Evolutionary conservation across 331 rosid species (phyloP).

Genomic region (Dryas integrifolia): DNA sequence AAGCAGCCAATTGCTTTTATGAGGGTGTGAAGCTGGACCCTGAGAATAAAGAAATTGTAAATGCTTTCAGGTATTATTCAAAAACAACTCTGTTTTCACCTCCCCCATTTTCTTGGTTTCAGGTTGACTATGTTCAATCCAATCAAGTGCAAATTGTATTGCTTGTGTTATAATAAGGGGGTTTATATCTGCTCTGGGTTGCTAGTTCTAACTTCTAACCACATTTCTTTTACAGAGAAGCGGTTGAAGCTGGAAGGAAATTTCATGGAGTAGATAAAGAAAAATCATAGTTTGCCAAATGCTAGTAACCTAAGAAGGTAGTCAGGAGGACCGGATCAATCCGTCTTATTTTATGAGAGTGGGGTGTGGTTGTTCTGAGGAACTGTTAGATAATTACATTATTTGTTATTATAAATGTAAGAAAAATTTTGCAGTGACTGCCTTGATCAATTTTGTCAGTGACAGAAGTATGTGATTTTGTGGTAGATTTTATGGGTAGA

Average conservation of each 20-base stretch:
- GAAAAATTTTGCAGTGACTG: background rate
- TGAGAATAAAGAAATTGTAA: conserved; percentile 71
- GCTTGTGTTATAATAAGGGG: background rate
- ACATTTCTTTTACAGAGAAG: conserved; percentile 61
- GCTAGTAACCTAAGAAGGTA: background rate
- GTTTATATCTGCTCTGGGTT: background rate
- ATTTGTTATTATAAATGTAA: background rate
- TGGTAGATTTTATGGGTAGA: too few relatives aligned
- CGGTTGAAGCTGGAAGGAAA: conserved; percentile 87
- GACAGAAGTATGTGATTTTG: background rate
- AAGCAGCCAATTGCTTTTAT: conserved; percentile 88
- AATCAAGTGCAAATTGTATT: background rate
- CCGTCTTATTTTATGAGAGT: background rate
- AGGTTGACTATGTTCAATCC: too few relatives aligned
- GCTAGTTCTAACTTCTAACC: conserved; percentile 10
- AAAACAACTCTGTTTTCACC: background rate
- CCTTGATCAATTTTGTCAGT: background rate
- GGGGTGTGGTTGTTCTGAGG: background rate
- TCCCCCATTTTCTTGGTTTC: background rate
- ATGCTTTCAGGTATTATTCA: conserved; percentile 73
- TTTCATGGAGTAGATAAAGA: conserved; percentile 58
- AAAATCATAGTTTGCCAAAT: conserved; percentile 30
- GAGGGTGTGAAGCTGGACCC: conserved; percentile 88
- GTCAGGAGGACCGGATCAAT: background rate
- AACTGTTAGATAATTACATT: background rate